A percentile compares a stretch with the other conserved stretches of the same genome.
Evolutionary conservation across 345 rosid species (phyloP).

Genomic region (Pugionium cornutum): DNA sequence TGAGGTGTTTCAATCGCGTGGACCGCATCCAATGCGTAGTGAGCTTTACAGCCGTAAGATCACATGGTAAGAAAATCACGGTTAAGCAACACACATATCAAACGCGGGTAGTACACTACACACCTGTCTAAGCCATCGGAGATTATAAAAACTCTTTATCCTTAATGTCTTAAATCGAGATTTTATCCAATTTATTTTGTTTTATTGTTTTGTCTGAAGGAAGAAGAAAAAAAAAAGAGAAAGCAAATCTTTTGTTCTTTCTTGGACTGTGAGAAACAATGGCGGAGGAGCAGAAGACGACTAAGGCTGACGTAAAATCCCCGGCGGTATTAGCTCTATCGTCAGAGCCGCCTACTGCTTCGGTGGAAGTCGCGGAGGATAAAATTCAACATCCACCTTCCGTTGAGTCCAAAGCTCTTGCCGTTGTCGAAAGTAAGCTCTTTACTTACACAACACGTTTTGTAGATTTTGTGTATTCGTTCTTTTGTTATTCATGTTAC

Average conservation of each 20-base stretch:
- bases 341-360: conserved; percentile 38
- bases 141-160: conserved; percentile 20
- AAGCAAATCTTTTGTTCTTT: not conserved
- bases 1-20: conserved; percentile 36
- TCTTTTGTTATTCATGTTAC: no score
- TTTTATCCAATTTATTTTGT: no score
- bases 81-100: conserved; percentile 25
- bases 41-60: conserved; percentile 43
- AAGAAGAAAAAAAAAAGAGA: no score
- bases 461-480: not conserved
- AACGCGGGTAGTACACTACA: conserved; percentile 23
- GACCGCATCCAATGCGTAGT: conserved; percentile 30
- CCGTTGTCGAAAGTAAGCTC: conserved; percentile 58
- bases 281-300: conserved; percentile 60
- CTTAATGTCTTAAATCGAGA: no score
- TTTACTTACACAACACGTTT: not conserved
- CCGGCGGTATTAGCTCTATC: conserved; percentile 34
- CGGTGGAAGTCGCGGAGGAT: conserved; percentile 38
- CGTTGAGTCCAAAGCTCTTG: conserved; percentile 64
- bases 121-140: conserved; percentile 5
- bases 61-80: conserved; percentile 35
- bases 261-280: conserved; percentile 34
- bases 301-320: conserved; percentile 38
- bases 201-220: no score
- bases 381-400: conserved; percentile 44